Base-by-base conservation (phyloP, 352 stramenopile genomes). In the Pythium angustatum region DNA sequence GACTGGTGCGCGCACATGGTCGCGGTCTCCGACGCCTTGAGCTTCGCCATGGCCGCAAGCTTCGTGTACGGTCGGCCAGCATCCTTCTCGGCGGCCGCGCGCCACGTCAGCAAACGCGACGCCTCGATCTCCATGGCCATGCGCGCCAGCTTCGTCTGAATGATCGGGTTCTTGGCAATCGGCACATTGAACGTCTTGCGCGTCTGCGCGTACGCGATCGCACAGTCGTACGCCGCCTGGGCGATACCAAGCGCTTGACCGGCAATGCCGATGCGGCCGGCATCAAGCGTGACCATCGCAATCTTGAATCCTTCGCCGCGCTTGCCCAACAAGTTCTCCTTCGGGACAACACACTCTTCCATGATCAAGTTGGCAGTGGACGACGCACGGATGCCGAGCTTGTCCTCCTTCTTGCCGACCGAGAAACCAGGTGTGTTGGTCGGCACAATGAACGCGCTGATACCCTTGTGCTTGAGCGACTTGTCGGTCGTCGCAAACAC, bases 401-500 rank as follows among this genome's bases (percentile, higher is more conserved):
- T 99, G 70, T 99, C 96, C 73, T 99, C 96, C 69, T 98, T 98
- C 72, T 98, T 98, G 59, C 96, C 96, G 22, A 99, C 76, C 40
- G 90, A 97, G 62, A 99, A 98, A 28, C 96, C 96, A 8, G 91
- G 82, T 26, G 83, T 78, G 70, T 97, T 79, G 24, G 83, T 97
- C 15, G 93, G 90, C 41, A 99, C 94, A 60, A 99, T 86, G 71
- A 99, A 99, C 4, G 96, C 96, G 34, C 91, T 98, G 67, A 99
- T 99, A 36, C 96, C 96, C 77, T 98, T 98, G 83, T 98, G 90
- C 72, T 93, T 97, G 45, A 91, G 77, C 28, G 83, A 93, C 76
- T 98, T 99, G 79, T 99, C 94, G 2, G 96, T 99, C 28, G 96
- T 99, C 27, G 96, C 96, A 79, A 99, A 99, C 44, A 99, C 93